phyloP scores from a whole-genome alignment of 2,329 filamentous ascomycete species.

The Colletotrichum orbiculare region DNA sequence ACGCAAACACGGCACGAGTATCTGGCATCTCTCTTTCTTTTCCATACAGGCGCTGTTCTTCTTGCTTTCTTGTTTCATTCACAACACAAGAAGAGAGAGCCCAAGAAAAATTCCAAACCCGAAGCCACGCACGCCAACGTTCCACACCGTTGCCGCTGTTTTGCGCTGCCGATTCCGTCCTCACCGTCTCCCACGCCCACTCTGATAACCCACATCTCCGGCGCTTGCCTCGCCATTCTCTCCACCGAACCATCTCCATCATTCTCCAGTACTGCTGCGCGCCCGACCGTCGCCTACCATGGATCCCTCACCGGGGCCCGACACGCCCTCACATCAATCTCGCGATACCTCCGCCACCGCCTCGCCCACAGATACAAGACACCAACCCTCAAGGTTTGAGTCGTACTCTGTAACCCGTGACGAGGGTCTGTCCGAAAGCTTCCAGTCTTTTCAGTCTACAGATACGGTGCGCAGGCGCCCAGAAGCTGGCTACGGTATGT shows the following conservation, averaged over 20 bases:
- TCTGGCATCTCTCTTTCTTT: no score
- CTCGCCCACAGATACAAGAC: conserved; percentile 63
- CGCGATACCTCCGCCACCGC: conserved; percentile 51
- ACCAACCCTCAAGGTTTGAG: conserved; percentile 50
- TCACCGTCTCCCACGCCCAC: conserved; percentile 8
- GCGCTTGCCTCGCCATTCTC: conserved; percentile 18
- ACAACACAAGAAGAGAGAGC: background rate
- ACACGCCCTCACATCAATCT: conserved; percentile 49
- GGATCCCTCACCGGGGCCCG: conserved; percentile 54
- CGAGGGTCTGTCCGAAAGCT: conserved; percentile 63
- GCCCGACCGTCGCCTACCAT: conserved; percentile 46
- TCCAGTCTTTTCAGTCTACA: conserved; percentile 68
- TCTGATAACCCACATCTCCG: conserved; percentile 35
- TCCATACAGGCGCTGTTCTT: background rate
- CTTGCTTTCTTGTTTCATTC: background rate
- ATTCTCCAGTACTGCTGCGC: conserved; percentile 14
- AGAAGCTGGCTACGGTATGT: conserved; percentile 68
- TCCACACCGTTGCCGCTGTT: no score
- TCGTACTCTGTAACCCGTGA: conserved; percentile 49
- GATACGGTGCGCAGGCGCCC: conserved; percentile 70
- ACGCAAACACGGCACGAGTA: background rate
- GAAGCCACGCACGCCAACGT: conserved; percentile 15
- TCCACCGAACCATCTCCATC: conserved; percentile 29
- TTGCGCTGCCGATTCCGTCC: conserved; percentile 2
- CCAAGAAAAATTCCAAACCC: conserved; percentile 12